These are phyloP conservation scores for Alnus glutinosa DNA, from an alignment of 306 rosid species.

Conservation along the genomic window DNA sequence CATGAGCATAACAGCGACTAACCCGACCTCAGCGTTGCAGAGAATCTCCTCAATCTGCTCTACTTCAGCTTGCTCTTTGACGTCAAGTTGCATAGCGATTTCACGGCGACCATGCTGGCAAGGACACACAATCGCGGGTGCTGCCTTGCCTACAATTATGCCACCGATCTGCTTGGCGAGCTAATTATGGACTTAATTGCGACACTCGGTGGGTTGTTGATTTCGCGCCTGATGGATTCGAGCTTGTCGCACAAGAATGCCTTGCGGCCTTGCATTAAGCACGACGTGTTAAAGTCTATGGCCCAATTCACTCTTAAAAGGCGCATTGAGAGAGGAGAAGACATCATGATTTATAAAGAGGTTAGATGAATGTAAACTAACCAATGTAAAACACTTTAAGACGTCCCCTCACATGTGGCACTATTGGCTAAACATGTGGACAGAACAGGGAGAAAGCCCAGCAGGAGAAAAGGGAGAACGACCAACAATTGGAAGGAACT, in stretches of 20 bases:
- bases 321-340: too few species aligned
- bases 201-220: constrained; percentile 54
- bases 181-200: constrained; percentile 81
- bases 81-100: constrained; percentile 82
- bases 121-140: constrained; percentile 90
- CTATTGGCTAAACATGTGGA: too few species aligned
- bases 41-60: constrained; percentile 78
- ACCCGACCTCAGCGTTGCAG: constrained; percentile 35
- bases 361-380: too few species aligned
- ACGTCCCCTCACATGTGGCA: too few species aligned
- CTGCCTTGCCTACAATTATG: constrained; percentile 92
- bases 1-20: constrained; percentile 13
- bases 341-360: too few species aligned
- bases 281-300: too few species aligned
- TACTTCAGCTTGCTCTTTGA: constrained; percentile 89
- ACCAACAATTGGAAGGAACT: too few species aligned
- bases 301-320: too few species aligned
- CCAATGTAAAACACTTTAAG: too few species aligned
- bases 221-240: constrained; percentile 77
- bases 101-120: constrained; percentile 77
- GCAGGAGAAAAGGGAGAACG: too few species aligned
- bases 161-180: constrained; percentile 89
- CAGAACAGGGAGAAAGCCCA: too few species aligned
- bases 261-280: constrained; percentile 71
- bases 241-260: constrained; percentile 86